Evolutionary conservation across 2,329 filamentous ascomycete genomes (phyloP).

Genomic region (Aspergillus floridensis): DNA sequence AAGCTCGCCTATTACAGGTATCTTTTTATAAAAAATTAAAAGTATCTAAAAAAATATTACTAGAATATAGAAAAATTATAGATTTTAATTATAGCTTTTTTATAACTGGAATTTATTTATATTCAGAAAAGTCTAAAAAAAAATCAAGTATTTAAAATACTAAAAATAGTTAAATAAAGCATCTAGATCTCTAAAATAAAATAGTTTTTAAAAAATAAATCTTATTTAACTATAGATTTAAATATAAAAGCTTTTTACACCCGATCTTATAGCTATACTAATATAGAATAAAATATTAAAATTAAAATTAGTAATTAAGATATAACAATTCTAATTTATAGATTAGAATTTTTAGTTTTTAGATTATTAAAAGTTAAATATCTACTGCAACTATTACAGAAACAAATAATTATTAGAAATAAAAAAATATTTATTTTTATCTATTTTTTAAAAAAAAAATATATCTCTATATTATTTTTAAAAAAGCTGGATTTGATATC

Average conservation of each 20-base stretch:
- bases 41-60: not conserved
- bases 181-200: not conserved
- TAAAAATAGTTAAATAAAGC: not conserved
- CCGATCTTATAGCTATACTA: not conserved
- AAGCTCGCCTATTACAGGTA: not conserved
- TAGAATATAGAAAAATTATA: not conserved
- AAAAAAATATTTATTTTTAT: not conserved
- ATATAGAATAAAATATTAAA: not conserved
- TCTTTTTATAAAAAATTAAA: not conserved
- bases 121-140: not conserved
- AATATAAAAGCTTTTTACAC: not conserved
- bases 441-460: not conserved
- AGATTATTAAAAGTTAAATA: not conserved
- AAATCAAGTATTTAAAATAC: not conserved
- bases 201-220: not conserved
- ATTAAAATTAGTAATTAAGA: not conserved
- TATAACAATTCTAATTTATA: not conserved
- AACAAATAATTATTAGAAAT: not conserved
- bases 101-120: not conserved
- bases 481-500: not conserved
- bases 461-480: not conserved
- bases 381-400: not conserved
- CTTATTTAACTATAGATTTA: not conserved
- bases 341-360: not conserved
- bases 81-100: not conserved